These are phyloP conservation scores for Phellopilus nigrolimitatus DNA, from an alignment of 1,284 basidiomycete genomes.

Conservation along the genomic window DNA sequence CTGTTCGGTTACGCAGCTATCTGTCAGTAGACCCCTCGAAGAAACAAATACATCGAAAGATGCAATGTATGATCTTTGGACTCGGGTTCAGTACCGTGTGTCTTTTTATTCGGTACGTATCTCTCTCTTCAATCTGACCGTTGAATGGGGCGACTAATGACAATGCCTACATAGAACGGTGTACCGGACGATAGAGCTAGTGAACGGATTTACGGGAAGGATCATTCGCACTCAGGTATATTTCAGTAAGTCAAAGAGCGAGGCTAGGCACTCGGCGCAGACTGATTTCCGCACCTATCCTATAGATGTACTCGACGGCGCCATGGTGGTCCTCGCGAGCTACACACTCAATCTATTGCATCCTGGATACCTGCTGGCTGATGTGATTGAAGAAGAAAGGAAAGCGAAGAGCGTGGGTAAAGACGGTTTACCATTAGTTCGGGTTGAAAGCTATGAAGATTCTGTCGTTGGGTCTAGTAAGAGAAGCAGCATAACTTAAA, in stretches of 20 bases:
- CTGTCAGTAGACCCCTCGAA: conserved; percentile 13
- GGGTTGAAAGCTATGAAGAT: conserved; percentile 1
- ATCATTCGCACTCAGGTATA: conserved; percentile 50
- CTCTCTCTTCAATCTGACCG: neutral
- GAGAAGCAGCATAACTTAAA: no score
- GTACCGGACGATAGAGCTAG: conserved; percentile 50
- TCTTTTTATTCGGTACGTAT: conserved; percentile 38
- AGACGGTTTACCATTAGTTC: neutral
- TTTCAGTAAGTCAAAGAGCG: conserved; percentile 41
- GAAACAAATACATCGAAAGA: conserved; percentile 28
- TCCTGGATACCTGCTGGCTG: conserved; percentile 41
- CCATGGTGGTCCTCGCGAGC: conserved; percentile 55
- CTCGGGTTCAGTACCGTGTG: conserved; percentile 35
- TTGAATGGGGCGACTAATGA: neutral
- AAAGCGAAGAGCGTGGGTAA: conserved; percentile 5
- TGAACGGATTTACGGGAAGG: conserved; percentile 48
- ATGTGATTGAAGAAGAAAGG: conserved; percentile 14
- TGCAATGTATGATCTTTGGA: conserved; percentile 31
- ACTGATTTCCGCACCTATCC: neutral
- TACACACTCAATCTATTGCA: conserved; percentile 52
- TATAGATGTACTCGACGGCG: conserved; percentile 53
- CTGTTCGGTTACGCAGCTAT: conserved; percentile 27
- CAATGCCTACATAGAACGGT: conserved; percentile 33
- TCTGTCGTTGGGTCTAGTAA: conserved; percentile 5
- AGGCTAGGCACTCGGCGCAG: neutral